Evolutionary conservation across 495 filamentous ascomycete species (phyloP).

Genomic region (Halenospora varia): DNA sequence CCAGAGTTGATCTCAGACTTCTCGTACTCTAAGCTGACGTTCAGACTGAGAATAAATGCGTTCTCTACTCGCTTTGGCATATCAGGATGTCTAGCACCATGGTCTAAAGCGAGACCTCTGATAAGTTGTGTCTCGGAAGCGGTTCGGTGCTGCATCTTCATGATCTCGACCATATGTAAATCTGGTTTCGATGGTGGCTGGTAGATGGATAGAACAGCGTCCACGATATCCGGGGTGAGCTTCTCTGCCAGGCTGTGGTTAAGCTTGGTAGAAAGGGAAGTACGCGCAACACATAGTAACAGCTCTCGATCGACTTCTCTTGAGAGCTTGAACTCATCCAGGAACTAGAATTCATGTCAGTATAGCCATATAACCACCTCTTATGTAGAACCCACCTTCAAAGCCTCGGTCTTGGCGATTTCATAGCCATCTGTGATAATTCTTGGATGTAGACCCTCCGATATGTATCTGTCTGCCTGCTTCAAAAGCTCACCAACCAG

Average conservation of each 20-base stretch:
- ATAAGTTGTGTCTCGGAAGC: conserved; percentile 96
- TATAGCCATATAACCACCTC: background rate
- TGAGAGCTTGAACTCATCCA: conserved; percentile 88
- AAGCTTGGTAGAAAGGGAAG: conserved; percentile 91
- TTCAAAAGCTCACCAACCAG: conserved; percentile 95
- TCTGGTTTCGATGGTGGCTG: conserved; percentile 87
- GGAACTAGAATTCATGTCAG: conserved; percentile 58
- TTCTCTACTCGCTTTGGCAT: conserved; percentile 98
- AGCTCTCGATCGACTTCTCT: conserved; percentile 89
- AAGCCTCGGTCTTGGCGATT: conserved; percentile 86
- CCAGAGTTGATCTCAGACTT: conserved; percentile 99
- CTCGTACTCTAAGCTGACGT: conserved; percentile 97
- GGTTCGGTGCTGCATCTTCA: conserved; percentile 99
- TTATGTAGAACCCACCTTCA: conserved; percentile 66
- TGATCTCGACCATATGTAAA: conserved; percentile 98
- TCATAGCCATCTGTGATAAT: conserved; percentile 98
- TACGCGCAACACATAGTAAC: conserved; percentile 87
- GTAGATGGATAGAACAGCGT: conserved; percentile 93
- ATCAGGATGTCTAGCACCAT: conserved; percentile 94
- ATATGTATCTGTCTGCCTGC: conserved; percentile 92
- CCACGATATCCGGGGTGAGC: conserved; percentile 90
- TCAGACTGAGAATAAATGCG: conserved; percentile 89
- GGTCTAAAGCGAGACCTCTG: conserved; percentile 86
- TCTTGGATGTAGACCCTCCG: conserved; percentile 90
- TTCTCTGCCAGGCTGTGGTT: conserved; percentile 83